phyloP scores from a whole-genome alignment of 768 basidiomycete species.

The Megacollybia marginata region DNA sequence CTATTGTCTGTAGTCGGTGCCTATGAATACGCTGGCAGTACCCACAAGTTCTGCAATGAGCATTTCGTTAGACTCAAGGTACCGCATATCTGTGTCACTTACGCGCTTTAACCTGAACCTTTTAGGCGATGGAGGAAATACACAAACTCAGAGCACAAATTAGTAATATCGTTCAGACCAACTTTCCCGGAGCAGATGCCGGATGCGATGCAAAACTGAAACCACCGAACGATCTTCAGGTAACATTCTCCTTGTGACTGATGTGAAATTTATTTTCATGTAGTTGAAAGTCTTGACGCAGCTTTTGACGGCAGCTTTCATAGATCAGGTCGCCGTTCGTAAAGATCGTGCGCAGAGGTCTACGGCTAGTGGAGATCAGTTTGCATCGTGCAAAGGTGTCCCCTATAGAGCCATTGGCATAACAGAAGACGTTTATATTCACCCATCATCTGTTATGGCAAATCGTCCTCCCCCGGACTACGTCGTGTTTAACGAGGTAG shows the following conservation, averaged over 20 bases:
- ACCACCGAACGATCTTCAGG: conserved; percentile 79
- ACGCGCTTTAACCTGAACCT: neutral
- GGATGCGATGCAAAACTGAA: conserved; percentile 57
- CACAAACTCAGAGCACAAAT: conserved; percentile 92
- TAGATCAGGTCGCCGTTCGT: conserved; percentile 91
- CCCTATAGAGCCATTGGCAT: conserved; percentile 79
- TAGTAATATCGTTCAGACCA: conserved; percentile 72
- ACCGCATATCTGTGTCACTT: conserved; percentile 4
- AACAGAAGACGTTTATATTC: conserved; percentile 83
- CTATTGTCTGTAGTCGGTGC: conserved; percentile 92
- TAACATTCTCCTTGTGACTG: conserved; percentile 18
- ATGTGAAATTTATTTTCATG: conserved; percentile 1
- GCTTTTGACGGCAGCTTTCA: conserved; percentile 81
- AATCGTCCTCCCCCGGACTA: conserved; percentile 74
- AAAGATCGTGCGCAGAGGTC: conserved; percentile 70
- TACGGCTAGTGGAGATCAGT: conserved; percentile 55
- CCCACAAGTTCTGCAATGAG: conserved; percentile 71
- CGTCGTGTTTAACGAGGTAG: conserved; percentile 75
- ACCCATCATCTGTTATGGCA: conserved; percentile 80
- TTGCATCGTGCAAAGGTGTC: conserved; percentile 69
- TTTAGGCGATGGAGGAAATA: conserved; percentile 96
- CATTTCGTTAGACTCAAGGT: conserved; percentile 93
- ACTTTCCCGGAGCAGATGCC: conserved; percentile 58
- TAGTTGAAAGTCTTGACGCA: conserved; percentile 92
- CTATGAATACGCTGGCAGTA: conserved; percentile 86